These are phyloP conservation scores for Botryotinia narcissicola DNA, from an alignment of 2,329 filamentous ascomycete genomes.

Conservation along the genomic window DNA sequence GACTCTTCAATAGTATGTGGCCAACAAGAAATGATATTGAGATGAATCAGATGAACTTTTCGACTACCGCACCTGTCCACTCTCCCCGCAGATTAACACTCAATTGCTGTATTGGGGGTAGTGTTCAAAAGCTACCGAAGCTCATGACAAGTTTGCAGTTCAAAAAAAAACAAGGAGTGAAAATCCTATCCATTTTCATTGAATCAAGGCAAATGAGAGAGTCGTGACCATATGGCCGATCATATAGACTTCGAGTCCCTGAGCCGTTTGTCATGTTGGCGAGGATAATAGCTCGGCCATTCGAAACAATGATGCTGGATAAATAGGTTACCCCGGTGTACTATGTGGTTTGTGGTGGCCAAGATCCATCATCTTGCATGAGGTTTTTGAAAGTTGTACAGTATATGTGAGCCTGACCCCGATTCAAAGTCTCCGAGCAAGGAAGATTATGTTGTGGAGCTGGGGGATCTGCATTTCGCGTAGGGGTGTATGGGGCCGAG, in stretches of 20 bases:
- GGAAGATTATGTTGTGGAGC: neutral
- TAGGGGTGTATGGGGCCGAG: neutral
- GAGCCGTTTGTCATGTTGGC: neutral
- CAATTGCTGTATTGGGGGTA: neutral
- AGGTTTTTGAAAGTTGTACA: neutral
- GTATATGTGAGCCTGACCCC: conserved; percentile 3
- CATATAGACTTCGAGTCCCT: neutral
- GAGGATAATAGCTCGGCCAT: neutral
- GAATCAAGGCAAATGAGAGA: neutral
- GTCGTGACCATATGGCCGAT: neutral
- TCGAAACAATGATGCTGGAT: conserved; percentile 7
- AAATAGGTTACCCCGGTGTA: neutral
- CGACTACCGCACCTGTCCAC: neutral
- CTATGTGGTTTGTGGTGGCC: conserved; percentile 5
- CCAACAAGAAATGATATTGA: neutral
- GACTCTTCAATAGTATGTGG: neutral
- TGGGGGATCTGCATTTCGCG: neutral
- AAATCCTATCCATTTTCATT: conserved; percentile 4
- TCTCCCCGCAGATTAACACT: neutral
- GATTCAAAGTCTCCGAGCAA: neutral
- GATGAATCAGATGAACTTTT: neutral
- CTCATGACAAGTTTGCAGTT: neutral
- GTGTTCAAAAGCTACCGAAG: neutral
- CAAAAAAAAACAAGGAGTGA: neutral
- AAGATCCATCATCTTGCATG: conserved; percentile 14